Evolutionary conservation across 1,284 basidiomycete genomes (phyloP), one percentile per base, ranked within the genome.

Genomic region (Ceratobasidium theobromae): DNA sequence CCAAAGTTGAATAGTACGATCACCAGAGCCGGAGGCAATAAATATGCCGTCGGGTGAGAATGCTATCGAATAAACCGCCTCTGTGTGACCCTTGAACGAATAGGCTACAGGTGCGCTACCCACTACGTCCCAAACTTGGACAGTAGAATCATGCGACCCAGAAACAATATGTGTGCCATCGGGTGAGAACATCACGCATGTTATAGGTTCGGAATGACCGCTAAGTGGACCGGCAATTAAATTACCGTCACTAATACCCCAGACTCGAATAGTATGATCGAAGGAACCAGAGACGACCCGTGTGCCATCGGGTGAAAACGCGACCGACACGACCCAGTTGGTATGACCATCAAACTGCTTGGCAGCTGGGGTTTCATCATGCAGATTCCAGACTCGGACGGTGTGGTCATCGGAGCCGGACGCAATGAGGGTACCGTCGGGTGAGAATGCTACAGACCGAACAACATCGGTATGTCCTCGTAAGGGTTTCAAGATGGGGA

Each of bases 371-470:
- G n/a, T n/a, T n/a, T n/a, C n/a, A n/a, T n/a, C n/a, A n/a, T n/a
- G n/a, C n/a, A n/a, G n/a, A n/a, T n/a, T n/a, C n/a, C n/a, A n/a
- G n/a, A n/a, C n/a, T n/a, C n/a, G n/a, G n/a, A n/a, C n/a, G n/a
- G n/a, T n/a, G n/a, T n/a, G n/a, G n/a, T n/a, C n/a, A n/a, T n/a
- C n/a, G n/a, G 41, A 57, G 8, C 64, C 64, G 4, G 60, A 48
- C 23, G 38, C 65, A 27, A 67, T 16, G 16, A 21, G 27, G 11
- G 27, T 46, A 58, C 46, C 35, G 51, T 67, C 65, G 3, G 65
- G 65, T 9, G 60, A 65, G n/a, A 65, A 67, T 4, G 43, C 55
- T 6, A 64, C 45, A 12, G 62, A 57, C 23, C 23, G 35, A 25
- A 55, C 35, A 14, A 16, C 6, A 21, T 38, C 12, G 32, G 30